Evolutionary conservation across 495 filamentous ascomycete genomes (phyloP), one percentile per base, ranked within the genome.

Genomic region (Aspergillus hancockii): DNA sequence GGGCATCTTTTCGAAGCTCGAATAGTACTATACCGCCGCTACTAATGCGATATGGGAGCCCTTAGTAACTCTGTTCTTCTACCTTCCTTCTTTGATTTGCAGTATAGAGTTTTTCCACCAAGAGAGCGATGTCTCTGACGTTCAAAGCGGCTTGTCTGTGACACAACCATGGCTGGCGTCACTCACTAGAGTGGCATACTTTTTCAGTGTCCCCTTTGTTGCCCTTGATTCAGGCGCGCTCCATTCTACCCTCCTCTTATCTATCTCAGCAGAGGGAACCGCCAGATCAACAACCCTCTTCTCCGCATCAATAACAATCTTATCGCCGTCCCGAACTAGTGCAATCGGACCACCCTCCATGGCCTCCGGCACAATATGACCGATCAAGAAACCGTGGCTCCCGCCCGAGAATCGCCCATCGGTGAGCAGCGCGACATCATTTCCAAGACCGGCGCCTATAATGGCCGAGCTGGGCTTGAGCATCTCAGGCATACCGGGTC

Each of bases 401-500:
- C 68, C 71, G 31, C 71, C 71, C 19, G 71, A 71, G 67, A 79
- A 74, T 55, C 74, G 67, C 49, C 75, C 68, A 57, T 80, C 70
- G 31, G 71, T 73, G 63, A 73, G 69, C 5, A 73, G 60, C n/a
- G 71, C 71, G 54, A 93, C 83, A 50, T 61, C 61, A 59, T 92
- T 89, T 49, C 76, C 87, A 43, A 96, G 75, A 18, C 86, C 88
- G 10, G 92, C 92, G 28, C 92, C 92, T 89, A 94, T 94, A 43
- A 96, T 85, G 16, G 89, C 88, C 0, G 90, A 90, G 54, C 81
- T 85, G 8, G 92, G 88, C 65, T 86, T 90, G 49, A 94, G 80
- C 90, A 10, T 67, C 75, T 72, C 72, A 60, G 94, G 94, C 94
- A 98, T 98, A 30, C 94, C 94, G 4, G 94, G 94, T 0, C 93